A percentile compares a stretch with the other conserved stretches of the same genome.
Evolutionary conservation across 2,329 filamentous ascomycete species (phyloP).

Genomic region (Colletotrichum coccodes): DNA sequence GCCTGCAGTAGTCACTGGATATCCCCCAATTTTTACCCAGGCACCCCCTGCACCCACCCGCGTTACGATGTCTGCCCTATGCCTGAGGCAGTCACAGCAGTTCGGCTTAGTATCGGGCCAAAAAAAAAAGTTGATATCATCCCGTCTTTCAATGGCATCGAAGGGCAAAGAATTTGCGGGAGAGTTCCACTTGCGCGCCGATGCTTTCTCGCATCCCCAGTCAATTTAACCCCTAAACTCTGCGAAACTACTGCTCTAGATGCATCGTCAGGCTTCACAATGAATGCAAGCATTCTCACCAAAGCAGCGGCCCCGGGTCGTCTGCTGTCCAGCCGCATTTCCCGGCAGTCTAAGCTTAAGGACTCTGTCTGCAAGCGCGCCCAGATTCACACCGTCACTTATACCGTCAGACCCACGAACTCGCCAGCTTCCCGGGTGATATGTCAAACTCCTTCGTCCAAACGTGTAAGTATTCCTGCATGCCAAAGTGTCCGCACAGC

Average conservation of each 20-base stretch:
- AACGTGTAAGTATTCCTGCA: conserved; percentile 33
- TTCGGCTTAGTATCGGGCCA: conserved; percentile 33
- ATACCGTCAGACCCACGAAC: conserved; percentile 21
- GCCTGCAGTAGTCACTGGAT: neutral
- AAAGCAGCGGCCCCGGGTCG: conserved; percentile 59
- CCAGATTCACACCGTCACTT: conserved; percentile 31
- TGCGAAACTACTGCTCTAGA: conserved; percentile 22
- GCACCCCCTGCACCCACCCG: neutral
- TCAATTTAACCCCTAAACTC: conserved; percentile 27
- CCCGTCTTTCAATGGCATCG: conserved; percentile 31
- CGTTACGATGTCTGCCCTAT: neutral
- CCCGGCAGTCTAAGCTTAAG: conserved; percentile 51
- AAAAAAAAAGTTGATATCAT: conserved; percentile 34
- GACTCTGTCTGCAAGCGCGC: conserved; percentile 50
- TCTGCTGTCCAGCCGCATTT: conserved; percentile 49
- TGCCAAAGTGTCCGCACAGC: neutral
- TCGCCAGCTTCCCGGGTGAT: conserved; percentile 40
- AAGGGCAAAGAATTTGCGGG: conserved; percentile 40
- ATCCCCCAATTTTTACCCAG: neutral
- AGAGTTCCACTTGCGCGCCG: conserved; percentile 29
- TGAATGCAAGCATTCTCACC: conserved; percentile 59
- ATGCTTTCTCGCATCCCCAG: conserved; percentile 23
- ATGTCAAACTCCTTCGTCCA: conserved; percentile 36
- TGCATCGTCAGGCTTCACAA: conserved; percentile 41
- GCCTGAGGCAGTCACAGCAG: conserved; percentile 19